Evolutionary conservation across 2,329 filamentous ascomycete species (phyloP).

Genomic region (Biscogniauxia sp.): DNA sequence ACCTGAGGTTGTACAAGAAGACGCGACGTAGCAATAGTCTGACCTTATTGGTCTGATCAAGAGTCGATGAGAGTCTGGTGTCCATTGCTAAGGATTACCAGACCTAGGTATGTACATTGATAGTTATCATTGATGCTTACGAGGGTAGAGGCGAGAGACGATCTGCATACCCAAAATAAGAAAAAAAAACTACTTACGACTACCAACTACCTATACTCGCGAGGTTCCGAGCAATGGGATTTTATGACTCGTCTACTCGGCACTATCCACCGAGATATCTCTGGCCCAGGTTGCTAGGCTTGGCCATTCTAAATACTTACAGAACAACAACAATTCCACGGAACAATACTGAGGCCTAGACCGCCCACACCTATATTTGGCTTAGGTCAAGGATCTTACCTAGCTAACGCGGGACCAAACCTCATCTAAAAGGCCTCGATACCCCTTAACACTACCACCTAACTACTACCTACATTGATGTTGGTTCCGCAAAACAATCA

Average conservation of each 20-base stretch:
- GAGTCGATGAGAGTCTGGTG: not conserved
- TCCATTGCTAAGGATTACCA: not conserved
- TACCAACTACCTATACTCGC: not conserved
- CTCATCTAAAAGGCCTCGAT: not conserved
- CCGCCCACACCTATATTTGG: not conserved
- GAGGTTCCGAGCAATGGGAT: not conserved
- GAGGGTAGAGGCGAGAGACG: not conserved
- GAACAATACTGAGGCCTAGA: not conserved
- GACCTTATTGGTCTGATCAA: not conserved
- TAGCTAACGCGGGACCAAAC: not conserved
- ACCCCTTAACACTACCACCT: not conserved
- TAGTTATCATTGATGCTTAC: not conserved
- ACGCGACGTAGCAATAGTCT: not conserved
- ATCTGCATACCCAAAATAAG: not conserved
- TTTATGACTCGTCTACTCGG: not conserved
- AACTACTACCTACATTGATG: not conserved
- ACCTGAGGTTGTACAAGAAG: not conserved
- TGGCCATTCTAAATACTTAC: not conserved
- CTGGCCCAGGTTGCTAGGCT: not conserved
- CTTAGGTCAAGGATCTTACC: not conserved
- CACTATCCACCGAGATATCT: not conserved
- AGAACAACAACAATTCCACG: not conserved
- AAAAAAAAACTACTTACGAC: no score
- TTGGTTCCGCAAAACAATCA: not conserved
- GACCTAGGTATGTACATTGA: no score